A percentile compares a stretch with the other conserved stretches of the same genome.
Evolutionary conservation across 2,329 filamentous ascomycete genomes (phyloP).

Genomic region (Penicillium aurantiogriseum): DNA sequence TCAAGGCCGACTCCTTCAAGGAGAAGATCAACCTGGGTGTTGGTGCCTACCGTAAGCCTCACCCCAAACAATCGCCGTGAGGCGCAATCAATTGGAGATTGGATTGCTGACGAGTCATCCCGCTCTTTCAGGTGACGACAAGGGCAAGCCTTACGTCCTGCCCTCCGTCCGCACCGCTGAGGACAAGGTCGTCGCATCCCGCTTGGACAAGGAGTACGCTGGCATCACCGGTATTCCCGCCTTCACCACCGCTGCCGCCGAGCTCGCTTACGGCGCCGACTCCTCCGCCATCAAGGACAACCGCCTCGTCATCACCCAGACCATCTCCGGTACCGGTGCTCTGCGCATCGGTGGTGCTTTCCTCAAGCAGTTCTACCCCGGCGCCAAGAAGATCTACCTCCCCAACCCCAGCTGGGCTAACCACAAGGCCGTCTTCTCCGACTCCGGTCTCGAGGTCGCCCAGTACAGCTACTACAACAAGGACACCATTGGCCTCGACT

Average conservation of each 20-base stretch:
- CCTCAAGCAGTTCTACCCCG: constrained; percentile 85
- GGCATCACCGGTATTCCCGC: constrained; percentile 94
- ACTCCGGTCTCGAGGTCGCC: constrained; percentile 85
- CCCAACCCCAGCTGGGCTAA: constrained; percentile 97
- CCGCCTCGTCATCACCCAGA: constrained; percentile 89
- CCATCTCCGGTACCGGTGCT: constrained; percentile 96
- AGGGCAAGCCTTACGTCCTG: constrained; percentile 96
- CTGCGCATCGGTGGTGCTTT: constrained; percentile 93
- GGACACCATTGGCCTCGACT: constrained; percentile 96
- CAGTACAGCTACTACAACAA: constrained; percentile 99
- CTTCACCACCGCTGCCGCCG: constrained; percentile 88
- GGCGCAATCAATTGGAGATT: background rate
- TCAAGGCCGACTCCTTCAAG: constrained; percentile 90
- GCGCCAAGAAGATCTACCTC: constrained; percentile 93
- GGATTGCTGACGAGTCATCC: background rate
- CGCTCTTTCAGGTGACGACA: constrained; percentile 64
- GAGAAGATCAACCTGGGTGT: constrained; percentile 99
- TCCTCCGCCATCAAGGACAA: constrained; percentile 70
- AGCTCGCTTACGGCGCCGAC: constrained; percentile 84
- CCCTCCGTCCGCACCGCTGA: constrained; percentile 89
- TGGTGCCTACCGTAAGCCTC: constrained; percentile 76
- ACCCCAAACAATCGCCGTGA: background rate
- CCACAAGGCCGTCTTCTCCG: constrained; percentile 93
- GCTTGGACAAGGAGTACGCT: constrained; percentile 94
- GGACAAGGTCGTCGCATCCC: constrained; percentile 73